These are phyloP conservation scores for Puccinia horiana DNA, from an alignment of 1,284 basidiomycete species.

Conservation along the genomic window DNA sequence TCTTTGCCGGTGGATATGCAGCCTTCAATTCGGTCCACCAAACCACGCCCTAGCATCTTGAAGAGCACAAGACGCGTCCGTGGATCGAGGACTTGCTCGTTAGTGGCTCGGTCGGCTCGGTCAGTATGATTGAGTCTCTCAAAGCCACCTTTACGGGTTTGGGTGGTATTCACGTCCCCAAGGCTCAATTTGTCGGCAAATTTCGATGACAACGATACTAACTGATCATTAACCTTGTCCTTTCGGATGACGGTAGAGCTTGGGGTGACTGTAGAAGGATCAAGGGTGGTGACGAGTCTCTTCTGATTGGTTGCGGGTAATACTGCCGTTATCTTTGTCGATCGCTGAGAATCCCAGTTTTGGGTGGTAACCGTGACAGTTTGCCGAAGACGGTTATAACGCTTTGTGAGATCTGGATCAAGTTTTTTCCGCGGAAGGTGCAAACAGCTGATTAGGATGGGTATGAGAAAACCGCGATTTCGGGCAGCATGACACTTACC, in stretches of 20 bases:
- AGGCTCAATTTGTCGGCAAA: conserved; percentile 49
- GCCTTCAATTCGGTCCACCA: conserved; percentile 84
- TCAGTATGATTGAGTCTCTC: conserved; percentile 84
- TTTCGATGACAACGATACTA: conserved; percentile 47
- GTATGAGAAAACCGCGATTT: not conserved
- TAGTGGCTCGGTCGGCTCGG: conserved; percentile 89
- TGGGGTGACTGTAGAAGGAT: conserved; percentile 48
- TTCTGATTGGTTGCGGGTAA: conserved; percentile 46
- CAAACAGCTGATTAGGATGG: not conserved
- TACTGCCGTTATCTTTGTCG: not conserved
- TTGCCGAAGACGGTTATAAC: conserved; percentile 72
- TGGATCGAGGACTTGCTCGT: conserved; percentile 88
- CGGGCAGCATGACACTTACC: conserved; percentile 61
- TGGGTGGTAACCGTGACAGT: conserved; percentile 25
- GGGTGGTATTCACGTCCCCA: conserved; percentile 71
- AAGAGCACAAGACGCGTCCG: conserved; percentile 84
- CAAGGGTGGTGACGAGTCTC: conserved; percentile 47
- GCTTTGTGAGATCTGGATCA: conserved; percentile 84
- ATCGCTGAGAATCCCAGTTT: conserved; percentile 20
- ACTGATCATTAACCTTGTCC: conserved; percentile 51
- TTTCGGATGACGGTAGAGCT: conserved; percentile 47
- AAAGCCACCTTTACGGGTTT: conserved; percentile 84
- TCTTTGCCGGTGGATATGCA: conserved; percentile 95
- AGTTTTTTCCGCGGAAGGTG: conserved; percentile 39
- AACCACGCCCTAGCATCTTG: conserved; percentile 85